phyloP scores from a whole-genome alignment of 257 asterid genomes.

The Gardenia jasminoides region DNA sequence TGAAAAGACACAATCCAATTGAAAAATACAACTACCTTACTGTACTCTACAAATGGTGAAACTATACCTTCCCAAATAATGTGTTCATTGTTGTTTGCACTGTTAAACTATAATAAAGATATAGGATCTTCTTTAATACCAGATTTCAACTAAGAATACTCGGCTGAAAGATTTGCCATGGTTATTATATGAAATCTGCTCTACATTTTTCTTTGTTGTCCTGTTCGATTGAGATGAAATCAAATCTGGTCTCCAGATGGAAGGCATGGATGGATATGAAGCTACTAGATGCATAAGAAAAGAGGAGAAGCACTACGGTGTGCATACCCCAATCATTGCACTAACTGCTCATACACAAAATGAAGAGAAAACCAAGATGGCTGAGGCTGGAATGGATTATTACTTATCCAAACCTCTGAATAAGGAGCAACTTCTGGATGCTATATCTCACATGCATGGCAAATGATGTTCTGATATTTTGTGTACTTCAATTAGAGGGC shows the following conservation, averaged over 20 bases:
- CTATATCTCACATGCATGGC: conserved; percentile 2
- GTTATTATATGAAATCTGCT: neutral
- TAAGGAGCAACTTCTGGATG: conserved; percentile 29
- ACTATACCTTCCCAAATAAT: neutral
- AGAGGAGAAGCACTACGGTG: conserved; percentile 41
- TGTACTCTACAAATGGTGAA: neutral
- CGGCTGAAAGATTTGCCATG: neutral
- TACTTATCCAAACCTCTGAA: conserved; percentile 56
- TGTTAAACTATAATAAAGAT: neutral
- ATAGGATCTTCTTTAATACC: too few relatives aligned
- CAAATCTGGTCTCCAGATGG: conserved; percentile 47
- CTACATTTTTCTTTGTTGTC: neutral
- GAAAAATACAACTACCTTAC: too few relatives aligned
- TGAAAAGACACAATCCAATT: neutral
- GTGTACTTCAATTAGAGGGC: neutral
- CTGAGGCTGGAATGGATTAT: conserved; percentile 63
- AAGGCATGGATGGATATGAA: conserved; percentile 67
- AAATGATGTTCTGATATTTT: neutral
- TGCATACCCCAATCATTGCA: conserved; percentile 64
- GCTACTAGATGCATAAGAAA: conserved; percentile 61
- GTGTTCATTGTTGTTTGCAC: neutral
- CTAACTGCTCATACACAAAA: conserved; percentile 55
- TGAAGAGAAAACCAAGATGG: conserved; percentile 44
- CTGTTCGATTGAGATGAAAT: neutral
- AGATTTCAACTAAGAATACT: neutral